Evolutionary conservation across 2,329 filamentous ascomycete species (phyloP), one percentile per base, ranked within the genome.

Genomic region (Alternaria burnsii): DNA sequence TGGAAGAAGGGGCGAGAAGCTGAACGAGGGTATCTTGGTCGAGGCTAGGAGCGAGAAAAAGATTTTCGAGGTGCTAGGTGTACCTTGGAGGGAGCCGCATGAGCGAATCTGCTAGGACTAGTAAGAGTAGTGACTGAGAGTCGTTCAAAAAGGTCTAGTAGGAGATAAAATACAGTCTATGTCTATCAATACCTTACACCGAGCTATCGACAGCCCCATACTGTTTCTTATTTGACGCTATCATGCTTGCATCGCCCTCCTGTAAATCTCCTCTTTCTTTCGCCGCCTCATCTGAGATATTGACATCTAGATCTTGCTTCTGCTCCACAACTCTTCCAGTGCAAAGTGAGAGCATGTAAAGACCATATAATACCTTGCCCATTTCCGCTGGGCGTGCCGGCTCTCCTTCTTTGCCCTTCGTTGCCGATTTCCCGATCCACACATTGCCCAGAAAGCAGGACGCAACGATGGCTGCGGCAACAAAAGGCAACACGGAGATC

Each of bases 51-150:
- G 91, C 69, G 93, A 97, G 84, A 89, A 82, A 81, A 87, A 80
- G 73, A 97, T 97, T 38, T 97, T 97, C 76, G 89, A 91, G 79
- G 82, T 89, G 10, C 78, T 97, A 56, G 91, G 90, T 0, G 92
- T 97, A n/a, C 88, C 90, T 42, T 97, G 92, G 91, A 86, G 93
- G 69, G 91, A 75, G 56, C 72, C 76, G 76, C 84, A 56, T 43
- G 70, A 77, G 57, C 58, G 74, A 58, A 69, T 77, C 14, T 77
- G 74, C 38, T 78, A 57, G 18, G 4, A 18, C 18, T 26, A 26
- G 24, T 26, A 26, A 26, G 24, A 22, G 38, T 22, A 41, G 38
- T 41, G 18, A n/a, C 22, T n/a, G 9, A 16, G n/a, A 5, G 16
- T 36, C 10, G 14, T 36, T 16, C 14, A 36, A 14, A 20, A 24